Percentiles rank a stretch among this genome's conserved stretches.
Conservation (phyloP, 2,329 filamentous ascomycete genomes). For the Cercospora sp. region DNA sequence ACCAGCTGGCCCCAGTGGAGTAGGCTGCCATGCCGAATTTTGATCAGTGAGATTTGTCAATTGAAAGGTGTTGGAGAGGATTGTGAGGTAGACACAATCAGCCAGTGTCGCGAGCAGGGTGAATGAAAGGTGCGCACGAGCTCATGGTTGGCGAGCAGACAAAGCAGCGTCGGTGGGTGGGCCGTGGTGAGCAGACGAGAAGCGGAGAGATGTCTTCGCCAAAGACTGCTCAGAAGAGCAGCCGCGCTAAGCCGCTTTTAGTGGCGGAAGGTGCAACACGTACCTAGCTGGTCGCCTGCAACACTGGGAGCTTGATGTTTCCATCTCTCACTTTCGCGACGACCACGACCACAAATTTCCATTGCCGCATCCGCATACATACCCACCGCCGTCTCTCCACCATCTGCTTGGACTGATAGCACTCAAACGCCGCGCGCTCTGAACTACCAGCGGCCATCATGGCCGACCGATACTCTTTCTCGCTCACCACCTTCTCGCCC, state of each 20-base stretch:
- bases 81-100: constrained; percentile 4
- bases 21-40: constrained; percentile 44
- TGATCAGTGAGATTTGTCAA: neutral
- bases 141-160: constrained; percentile 1
- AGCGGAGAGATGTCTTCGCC: constrained; percentile 6
- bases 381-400: neutral
- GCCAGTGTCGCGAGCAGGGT: constrained; percentile 7
- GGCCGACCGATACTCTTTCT: constrained; percentile 99
- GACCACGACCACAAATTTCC: neutral
- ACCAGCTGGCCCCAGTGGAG: constrained; percentile 46
- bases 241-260: neutral
- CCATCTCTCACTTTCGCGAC: neutral
- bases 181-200: neutral
- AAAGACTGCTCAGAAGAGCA: neutral
- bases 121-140: constrained; percentile 3
- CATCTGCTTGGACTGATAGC: neutral
- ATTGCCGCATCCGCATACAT: neutral
- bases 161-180: neutral
- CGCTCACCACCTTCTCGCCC: constrained; percentile 97
- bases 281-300: constrained; percentile 5
- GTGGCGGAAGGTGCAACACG: neutral
- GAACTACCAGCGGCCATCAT: constrained; percentile 55
- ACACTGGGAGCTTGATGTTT: constrained; percentile 2
- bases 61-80: neutral
- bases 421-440: neutral